Evolutionary conservation across 2,329 filamentous ascomycete genomes (phyloP), one percentile per base, ranked within the genome.

Genomic region (Aspergillus novoparasiticus): DNA sequence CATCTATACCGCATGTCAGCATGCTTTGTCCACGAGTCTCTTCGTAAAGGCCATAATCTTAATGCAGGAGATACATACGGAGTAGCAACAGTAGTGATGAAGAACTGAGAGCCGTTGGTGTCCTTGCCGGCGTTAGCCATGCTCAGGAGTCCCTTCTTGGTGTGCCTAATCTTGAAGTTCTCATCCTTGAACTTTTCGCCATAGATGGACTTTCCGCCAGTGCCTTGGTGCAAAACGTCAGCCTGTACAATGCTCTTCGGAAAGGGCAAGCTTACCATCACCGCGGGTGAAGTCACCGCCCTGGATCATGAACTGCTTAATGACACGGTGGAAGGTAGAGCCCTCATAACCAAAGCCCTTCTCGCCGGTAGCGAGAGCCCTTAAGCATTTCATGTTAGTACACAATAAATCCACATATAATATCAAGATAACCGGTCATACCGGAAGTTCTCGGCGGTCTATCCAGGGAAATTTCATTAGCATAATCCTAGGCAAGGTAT

Each of bases 91-190:
- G 86, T 88, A 68, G 86, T 89, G 75, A 89, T 88, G 81, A 89
- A 89, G 80, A 89, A 90, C 75, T 90, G 88, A 58, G 84, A 87
- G 68, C 86, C 87, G 72, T 88, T 87, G 73, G 86, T 89, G 72
- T 88, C 85, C 75, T 86, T 85, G 74, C 87, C 87, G 60, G 85
- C 81, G 78, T 89, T 89, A 71, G 86, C 87, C 87, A 87, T 90
- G 81, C 84, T 88, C 66, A 90, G 78, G 61, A 87, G 81, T 63
- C 87, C 87, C 75, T 85, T 86, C 78, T 87, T 87, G 78, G 81
- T 87, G 81, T 89, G 87, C 80, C 87, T 88, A 73, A 89, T 81
- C 82, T 89, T 89, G 82, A 90, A 89, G 84, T 90, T 90, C 84
- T 90, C 88, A 69, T 90, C 88, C 58, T 82, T 79, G 76, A 90